phyloP scores from a whole-genome alignment of 345 rosid species.

The Arabidopsis suecica region DNA sequence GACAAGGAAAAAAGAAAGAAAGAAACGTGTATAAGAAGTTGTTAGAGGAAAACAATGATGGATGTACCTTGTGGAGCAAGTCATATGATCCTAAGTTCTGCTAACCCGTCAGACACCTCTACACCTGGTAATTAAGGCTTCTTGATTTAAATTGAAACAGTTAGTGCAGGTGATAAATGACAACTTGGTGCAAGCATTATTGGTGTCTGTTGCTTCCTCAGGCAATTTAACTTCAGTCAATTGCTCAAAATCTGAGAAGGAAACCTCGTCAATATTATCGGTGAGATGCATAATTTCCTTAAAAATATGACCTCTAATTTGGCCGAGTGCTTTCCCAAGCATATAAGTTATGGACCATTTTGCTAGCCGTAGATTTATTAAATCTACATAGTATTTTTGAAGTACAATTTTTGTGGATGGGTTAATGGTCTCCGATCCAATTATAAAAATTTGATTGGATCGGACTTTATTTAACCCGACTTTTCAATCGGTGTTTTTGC shows the following conservation, averaged over 20 bases:
- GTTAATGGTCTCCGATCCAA: too few relatives aligned
- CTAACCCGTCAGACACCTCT: conserved; percentile 11
- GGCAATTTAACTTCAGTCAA: conserved; percentile 4
- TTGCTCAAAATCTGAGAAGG: conserved; percentile 23
- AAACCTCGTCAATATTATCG: conserved; percentile 5
- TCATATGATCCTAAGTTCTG: background rate
- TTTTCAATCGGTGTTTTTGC: too few relatives aligned
- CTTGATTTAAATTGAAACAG: conserved; percentile 11
- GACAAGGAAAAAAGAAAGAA: background rate
- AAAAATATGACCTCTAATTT: too few relatives aligned
- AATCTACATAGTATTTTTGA: too few relatives aligned
- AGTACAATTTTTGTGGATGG: too few relatives aligned
- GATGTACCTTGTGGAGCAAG: background rate
- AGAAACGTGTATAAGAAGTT: background rate
- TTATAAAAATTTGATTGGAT: too few relatives aligned
- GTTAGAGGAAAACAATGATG: background rate
- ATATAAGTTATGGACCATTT: too few relatives aligned
- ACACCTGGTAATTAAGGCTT: conserved; percentile 27
- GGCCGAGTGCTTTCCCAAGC: too few relatives aligned
- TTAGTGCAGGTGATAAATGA: conserved; percentile 26
- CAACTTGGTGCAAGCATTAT: background rate
- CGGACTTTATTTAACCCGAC: too few relatives aligned
- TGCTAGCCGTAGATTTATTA: too few relatives aligned
- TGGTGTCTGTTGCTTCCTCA: conserved; percentile 13
- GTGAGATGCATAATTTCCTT: conserved; percentile 2